Base-by-base conservation (phyloP, 257 asterid species). In the Solanum rostratum region DNA sequence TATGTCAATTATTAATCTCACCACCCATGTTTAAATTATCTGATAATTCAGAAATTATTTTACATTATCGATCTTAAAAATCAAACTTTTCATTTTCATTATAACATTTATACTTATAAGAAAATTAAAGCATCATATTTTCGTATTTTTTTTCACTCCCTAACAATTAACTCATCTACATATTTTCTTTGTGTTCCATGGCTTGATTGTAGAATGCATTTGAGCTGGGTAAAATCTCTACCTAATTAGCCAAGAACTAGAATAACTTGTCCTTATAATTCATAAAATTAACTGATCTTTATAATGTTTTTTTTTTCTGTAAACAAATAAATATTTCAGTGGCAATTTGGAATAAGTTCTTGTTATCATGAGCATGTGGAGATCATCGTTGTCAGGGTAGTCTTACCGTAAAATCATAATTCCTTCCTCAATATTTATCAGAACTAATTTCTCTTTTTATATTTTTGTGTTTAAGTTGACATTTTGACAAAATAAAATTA, bases 321-420 rank as follows among this genome's bases (percentile, higher is more conserved):
- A 15, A 66, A 33, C 15, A 30, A 20, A 50, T 29, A 49, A 39
- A 27, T 10, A 49, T 76, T 88, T n/a, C 91, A 94, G 97, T 85
- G 92, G 87, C 94, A 91, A 81, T 94, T 91, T 84, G 98, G 98
- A 87, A 88, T 94, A 76, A 82, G 71, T 1, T 92, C 98, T 3
- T 93, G 97, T 92, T 93, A 93, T 85, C 93, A 94, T 79, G 94
- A 91, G 37, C 88, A 86, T 4, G 39, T 82, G 5, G 89, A 68
- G 84, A 52, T 89, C 84, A 88, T 92, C 50, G 90, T 88, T 76
- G 83, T 90, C 83, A 89, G 98, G 81, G 93, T 92, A 55, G 97
- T 92, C 16, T 83, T 93, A 85, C 94, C 95, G 98, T 92, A 84
- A 94, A n/a, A 97, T 91, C 49, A 66, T 16, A 29, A 24, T 62